phyloP scores from a whole-genome alignment of 371 early-diverging fungal genomes.

The Zychaea mexicana region DNA sequence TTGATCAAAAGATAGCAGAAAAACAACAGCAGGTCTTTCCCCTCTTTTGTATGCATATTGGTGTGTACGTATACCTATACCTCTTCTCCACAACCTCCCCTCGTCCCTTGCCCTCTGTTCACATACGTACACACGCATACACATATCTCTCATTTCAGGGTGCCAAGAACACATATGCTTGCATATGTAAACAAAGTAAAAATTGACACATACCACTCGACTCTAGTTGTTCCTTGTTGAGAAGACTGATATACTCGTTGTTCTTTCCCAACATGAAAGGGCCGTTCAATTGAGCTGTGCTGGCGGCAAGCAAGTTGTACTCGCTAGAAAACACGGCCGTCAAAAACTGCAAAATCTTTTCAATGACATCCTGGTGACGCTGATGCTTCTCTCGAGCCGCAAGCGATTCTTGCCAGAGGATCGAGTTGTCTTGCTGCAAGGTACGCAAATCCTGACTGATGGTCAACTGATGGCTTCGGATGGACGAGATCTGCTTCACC shows the following conservation, averaged over 20 bases:
- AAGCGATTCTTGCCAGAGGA: constrained; percentile 84
- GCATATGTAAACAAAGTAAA: too few species aligned
- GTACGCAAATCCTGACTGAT: constrained; percentile 80
- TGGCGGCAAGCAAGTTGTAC: not conserved
- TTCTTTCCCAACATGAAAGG: constrained; percentile 20
- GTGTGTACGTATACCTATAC: not conserved
- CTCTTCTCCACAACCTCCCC: not conserved
- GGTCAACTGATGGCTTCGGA: constrained; percentile 82
- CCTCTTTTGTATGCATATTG: not conserved
- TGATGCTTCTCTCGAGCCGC: constrained; percentile 75
- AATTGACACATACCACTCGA: not conserved
- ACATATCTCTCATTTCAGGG: too few species aligned
- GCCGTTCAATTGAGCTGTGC: constrained; percentile 6
- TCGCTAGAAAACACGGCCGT: constrained; percentile 61
- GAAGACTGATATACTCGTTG: constrained; percentile 19
- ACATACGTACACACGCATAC: not conserved
- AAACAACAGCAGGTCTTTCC: too few species aligned
- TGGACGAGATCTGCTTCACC: constrained; percentile 74
- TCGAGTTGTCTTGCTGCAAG: constrained; percentile 83
- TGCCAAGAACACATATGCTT: too few species aligned
- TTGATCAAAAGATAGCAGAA: not conserved
- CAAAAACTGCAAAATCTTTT: constrained; percentile 82
- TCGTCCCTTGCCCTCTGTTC: not conserved
- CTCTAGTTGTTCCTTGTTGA: not conserved
- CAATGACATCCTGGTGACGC: constrained; percentile 87